These are phyloP conservation scores for Hamigera avellanea DNA, from an alignment of 495 filamentous ascomycete species.

Conservation along the genomic window DNA sequence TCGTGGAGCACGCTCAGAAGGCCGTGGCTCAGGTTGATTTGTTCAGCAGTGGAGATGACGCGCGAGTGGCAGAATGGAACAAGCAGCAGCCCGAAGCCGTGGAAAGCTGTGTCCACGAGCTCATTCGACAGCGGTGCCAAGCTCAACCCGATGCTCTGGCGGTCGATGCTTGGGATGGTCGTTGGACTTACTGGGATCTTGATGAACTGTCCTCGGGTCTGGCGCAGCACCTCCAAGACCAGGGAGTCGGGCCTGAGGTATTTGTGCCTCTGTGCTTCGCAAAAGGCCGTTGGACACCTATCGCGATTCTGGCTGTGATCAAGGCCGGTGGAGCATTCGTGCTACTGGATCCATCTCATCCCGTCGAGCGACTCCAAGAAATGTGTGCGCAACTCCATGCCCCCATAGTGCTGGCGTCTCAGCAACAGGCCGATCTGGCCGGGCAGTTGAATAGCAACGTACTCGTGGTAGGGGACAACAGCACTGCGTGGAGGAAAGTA, in stretches of 20 bases:
- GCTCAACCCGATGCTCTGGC: constrained; percentile 8
- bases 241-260: constrained; percentile 21
- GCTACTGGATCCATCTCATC: constrained; percentile 6
- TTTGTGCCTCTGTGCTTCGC: constrained; percentile 35
- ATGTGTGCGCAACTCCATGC: constrained; percentile 4
- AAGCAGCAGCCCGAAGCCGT: constrained; percentile 11
- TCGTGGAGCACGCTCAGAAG: constrained; percentile 9
- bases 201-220: constrained; percentile 25
- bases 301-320: constrained; percentile 15
- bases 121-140: constrained; percentile 8
- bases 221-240: constrained; percentile 16
- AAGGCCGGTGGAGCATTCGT: constrained; percentile 14
- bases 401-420: constrained; percentile 1
- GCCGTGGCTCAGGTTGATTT: constrained; percentile 10
- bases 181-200: constrained; percentile 15
- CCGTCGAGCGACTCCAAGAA: constrained; percentile 6
- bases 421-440: not conserved
- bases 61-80: constrained; percentile 22
- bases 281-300: constrained; percentile 23
- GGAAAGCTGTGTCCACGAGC: constrained; percentile 17
- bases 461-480: constrained; percentile 1
- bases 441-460: not conserved
- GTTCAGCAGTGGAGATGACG: constrained; percentile 6
- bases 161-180: constrained; percentile 13
- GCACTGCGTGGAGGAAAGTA: no score